Conservation (phyloP, 805 yeast species). For the Brettanomyces naardenensis region DNA sequence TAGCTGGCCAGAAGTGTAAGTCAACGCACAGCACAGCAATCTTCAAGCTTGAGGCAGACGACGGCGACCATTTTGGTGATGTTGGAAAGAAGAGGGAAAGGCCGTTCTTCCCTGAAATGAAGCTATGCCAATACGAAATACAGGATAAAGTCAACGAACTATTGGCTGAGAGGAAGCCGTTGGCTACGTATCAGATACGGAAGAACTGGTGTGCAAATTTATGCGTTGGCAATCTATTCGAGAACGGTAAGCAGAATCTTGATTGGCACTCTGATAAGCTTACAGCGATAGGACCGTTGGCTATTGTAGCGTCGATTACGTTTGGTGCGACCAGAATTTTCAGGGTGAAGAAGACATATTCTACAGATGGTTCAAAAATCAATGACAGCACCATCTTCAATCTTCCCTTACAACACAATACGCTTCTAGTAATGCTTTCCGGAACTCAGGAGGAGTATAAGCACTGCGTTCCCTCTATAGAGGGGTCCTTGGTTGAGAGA, state of each 20-base stretch:
- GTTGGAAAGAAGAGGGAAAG: conserved; percentile 1
- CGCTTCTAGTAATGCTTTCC: conserved; percentile 65
- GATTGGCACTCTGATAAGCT: conserved; percentile 76
- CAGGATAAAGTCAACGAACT: conserved; percentile 14
- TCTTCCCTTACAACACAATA: conserved; percentile 63
- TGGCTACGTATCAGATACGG: conserved; percentile 29
- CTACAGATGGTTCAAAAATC: conserved; percentile 7
- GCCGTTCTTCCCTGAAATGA: conserved; percentile 10
- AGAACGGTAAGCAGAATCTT: conserved; percentile 39
- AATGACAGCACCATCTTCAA: conserved; percentile 32
- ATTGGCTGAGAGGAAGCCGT: conserved; percentile 6
- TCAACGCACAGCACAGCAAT: conserved; percentile 47
- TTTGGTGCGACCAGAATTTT: conserved; percentile 68
- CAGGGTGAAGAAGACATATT: conserved; percentile 34
- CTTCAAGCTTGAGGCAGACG: conserved; percentile 20
- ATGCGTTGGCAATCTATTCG: conserved; percentile 51
- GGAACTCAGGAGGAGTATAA: conserved; percentile 73
- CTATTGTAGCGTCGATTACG: conserved; percentile 58
- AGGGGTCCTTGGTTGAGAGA: conserved; percentile 25
- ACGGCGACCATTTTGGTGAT: background rate
- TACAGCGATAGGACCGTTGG: conserved; percentile 65
- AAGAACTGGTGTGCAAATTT: conserved; percentile 44
- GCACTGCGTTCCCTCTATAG: conserved; percentile 50
- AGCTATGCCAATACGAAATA: conserved; percentile 8
- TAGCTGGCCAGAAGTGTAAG: conserved; percentile 54